These are phyloP conservation scores for Tolypocladium paradoxum DNA, from an alignment of 2,329 filamentous ascomycete species.

Conservation along the genomic window DNA sequence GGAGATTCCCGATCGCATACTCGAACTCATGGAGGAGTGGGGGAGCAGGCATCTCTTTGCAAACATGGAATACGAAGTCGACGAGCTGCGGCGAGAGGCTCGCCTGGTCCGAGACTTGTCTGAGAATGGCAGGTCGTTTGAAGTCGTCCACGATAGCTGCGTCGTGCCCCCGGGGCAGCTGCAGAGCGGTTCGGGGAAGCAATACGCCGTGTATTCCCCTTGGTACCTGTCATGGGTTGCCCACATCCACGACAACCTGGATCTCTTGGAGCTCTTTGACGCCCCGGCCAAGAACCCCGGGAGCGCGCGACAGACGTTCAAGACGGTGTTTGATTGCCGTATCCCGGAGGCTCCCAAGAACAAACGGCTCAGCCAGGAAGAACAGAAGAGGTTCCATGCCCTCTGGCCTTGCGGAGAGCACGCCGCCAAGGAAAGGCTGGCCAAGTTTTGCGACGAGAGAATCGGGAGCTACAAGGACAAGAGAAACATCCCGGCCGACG, in stretches of 20 bases:
- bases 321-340: slow-evolving; percentile 44
- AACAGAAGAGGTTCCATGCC: slow-evolving; percentile 43
- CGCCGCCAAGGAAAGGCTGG: slow-evolving; percentile 53
- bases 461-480: slow-evolving; percentile 50
- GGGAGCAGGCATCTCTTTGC: slow-evolving; percentile 64
- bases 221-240: slow-evolving; percentile 73
- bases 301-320: slow-evolving; percentile 31
- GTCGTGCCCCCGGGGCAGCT: slow-evolving; percentile 66
- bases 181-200: slow-evolving; percentile 56
- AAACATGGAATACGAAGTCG: slow-evolving; percentile 87
- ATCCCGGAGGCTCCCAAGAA: slow-evolving; percentile 53
- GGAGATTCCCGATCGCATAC: slow-evolving; percentile 47
- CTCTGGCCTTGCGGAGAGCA: slow-evolving; percentile 70
- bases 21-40: slow-evolving; percentile 61
- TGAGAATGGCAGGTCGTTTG: slow-evolving; percentile 54
- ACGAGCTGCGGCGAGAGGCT: slow-evolving; percentile 72
- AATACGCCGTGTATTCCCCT: slow-evolving; percentile 75
- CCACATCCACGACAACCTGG: slow-evolving; percentile 58
- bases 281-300: slow-evolving; percentile 26
- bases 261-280: slow-evolving; percentile 53
- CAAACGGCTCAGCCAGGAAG: slow-evolving; percentile 49
- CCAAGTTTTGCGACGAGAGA: slow-evolving; percentile 56
- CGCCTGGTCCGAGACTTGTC: slow-evolving; percentile 50
- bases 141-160: slow-evolving; percentile 71
- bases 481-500: slow-evolving; percentile 54